These are phyloP conservation scores for Rhytidhysteron rufulum DNA, from an alignment of 2,329 filamentous ascomycete species.

Conservation along the genomic window DNA sequence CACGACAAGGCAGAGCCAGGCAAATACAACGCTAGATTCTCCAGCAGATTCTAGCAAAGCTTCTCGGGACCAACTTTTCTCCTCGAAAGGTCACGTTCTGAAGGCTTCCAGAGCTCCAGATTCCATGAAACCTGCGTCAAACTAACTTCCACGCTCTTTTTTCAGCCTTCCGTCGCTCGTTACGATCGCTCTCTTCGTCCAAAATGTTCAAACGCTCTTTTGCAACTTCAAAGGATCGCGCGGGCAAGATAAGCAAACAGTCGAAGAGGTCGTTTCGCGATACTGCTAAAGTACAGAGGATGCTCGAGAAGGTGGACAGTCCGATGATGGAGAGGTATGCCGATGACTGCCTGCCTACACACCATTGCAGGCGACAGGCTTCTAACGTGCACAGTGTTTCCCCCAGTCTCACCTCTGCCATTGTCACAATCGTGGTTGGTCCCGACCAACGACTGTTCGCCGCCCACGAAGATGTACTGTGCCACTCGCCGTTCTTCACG, in stretches of 20 bases:
- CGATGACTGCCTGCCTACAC: neutral
- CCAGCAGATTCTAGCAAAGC: slow-evolving; percentile 36
- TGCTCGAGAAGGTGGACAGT: slow-evolving; percentile 72
- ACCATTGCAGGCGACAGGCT: slow-evolving; percentile 1
- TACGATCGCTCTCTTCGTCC: slow-evolving; percentile 42
- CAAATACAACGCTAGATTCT: slow-evolving; percentile 36
- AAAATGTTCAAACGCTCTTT: slow-evolving; percentile 93
- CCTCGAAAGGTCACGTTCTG: slow-evolving; percentile 30
- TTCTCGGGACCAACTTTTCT: slow-evolving; percentile 31
- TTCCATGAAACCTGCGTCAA: slow-evolving; percentile 52
- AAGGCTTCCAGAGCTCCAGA: slow-evolving; percentile 55
- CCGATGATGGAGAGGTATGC: slow-evolving; percentile 48
- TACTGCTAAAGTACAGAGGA: slow-evolving; percentile 71
- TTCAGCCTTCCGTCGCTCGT: slow-evolving; percentile 45
- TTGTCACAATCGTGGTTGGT: slow-evolving; percentile 83
- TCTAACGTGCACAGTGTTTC: slow-evolving; percentile 27
- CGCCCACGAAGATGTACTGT: slow-evolving; percentile 88
- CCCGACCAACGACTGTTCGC: slow-evolving; percentile 85
- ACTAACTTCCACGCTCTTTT: slow-evolving; percentile 46
- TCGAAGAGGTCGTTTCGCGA: slow-evolving; percentile 73
- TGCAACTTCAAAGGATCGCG: slow-evolving; percentile 70
- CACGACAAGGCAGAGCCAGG: slow-evolving; percentile 38
- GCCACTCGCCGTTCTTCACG: slow-evolving; percentile 79
- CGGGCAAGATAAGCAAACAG: slow-evolving; percentile 82
- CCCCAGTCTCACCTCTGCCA: slow-evolving; percentile 61